Evolutionary conservation across 306 rosid genomes (phyloP), one percentile per base, ranked within the genome.

Genomic region (Canavalia gladiata): DNA sequence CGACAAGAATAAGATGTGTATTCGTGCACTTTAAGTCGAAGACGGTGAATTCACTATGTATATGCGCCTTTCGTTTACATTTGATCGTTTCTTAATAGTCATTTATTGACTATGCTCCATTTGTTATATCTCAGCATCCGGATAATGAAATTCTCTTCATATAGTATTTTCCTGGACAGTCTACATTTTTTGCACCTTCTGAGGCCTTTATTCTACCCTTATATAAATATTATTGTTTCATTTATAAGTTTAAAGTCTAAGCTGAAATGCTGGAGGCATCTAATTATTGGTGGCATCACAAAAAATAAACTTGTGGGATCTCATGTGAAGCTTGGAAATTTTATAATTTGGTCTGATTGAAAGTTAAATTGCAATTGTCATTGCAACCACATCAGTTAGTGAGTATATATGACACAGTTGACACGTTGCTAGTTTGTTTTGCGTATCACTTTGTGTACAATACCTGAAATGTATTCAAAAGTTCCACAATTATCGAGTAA

Each of bases 251-350:
- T 18, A 18, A 29, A 12, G 12, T 66, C 41, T 7, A 4, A 6
- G 66, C 75, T 10, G 33, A 78, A 78, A 66, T 54, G 25, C 75
- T 75, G 46, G 75, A 78, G 67, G 35, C 45, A 41, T 78, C 57
- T 54, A 30, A 54, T 77, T 1, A 49, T 76, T 9, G 43, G 10
- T 51, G 6, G 12, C 30, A 64, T 60, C 8, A 11, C 7, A 57
- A 28, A 2, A 56, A 34, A 11, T 28, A 34, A 47, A 72, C 52
- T 52, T 54, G 51, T 29, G 63, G 47, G 34, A 72, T 52, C 51
- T 54, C 65, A 8, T 34, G 50, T 50, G 76, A 29, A 46, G 28
- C 47, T 68, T 0, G 42, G 55, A 47, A 50, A 47, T 7, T 67
- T 43, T 42, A 10, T 42, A 34, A 43, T 43, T 42, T 67, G n/a